These are phyloP conservation scores for Elsinoe perseae DNA, from an alignment of 2,329 filamentous ascomycete species.

Conservation along the genomic window DNA sequence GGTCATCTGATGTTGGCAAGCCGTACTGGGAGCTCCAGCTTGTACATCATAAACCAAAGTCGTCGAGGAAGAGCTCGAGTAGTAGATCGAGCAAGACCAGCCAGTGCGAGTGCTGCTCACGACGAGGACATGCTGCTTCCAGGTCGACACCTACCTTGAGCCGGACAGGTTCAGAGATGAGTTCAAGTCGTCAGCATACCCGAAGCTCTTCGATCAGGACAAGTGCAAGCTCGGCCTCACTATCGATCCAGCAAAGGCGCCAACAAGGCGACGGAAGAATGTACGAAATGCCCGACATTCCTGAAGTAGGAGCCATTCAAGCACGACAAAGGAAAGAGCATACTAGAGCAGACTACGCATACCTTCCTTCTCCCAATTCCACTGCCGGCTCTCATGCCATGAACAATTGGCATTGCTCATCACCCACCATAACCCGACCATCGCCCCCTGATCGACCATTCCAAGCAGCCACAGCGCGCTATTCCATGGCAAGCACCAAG, in stretches of 20 bases:
- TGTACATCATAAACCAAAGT: conserved; percentile 2
- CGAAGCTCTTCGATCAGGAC: neutral
- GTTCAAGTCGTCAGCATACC: neutral
- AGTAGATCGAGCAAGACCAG: neutral
- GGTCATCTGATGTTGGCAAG: neutral
- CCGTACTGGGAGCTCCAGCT: conserved; percentile 11
- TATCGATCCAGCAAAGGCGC: neutral
- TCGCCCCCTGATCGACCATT: conserved; percentile 2
- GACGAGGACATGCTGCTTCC: neutral
- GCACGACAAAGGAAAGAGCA: neutral
- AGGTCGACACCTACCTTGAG: neutral
- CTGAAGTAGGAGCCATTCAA: neutral
- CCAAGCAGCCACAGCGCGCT: conserved; percentile 1
- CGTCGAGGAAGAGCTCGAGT: neutral
- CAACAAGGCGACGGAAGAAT: neutral
- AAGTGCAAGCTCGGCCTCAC: neutral
- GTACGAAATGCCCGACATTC: neutral
- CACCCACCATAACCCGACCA: neutral
- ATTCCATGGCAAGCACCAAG: conserved; percentile 10
- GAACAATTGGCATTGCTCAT: neutral
- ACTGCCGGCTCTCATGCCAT: neutral
- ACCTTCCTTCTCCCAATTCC: neutral
- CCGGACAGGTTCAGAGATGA: neutral
- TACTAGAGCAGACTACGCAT: neutral
- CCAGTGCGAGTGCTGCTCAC: neutral